Evolutionary conservation across 441 rosid genomes (phyloP).

Genomic region (Oxalis stricta): DNA sequence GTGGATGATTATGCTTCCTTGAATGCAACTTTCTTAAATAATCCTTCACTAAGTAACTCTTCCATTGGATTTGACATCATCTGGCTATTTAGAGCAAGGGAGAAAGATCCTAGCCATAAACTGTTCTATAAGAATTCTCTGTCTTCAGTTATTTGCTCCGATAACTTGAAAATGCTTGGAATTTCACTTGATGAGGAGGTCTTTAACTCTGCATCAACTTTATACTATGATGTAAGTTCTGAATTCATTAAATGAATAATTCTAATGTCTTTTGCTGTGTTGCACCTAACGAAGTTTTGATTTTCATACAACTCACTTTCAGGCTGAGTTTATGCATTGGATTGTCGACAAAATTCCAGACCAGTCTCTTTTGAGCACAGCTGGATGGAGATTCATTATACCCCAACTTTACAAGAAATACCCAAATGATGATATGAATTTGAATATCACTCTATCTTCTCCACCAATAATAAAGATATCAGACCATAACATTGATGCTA

Average conservation of each 20-base stretch:
- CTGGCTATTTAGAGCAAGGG: constrained; percentile 50
- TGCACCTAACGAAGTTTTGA: constrained; percentile 7
- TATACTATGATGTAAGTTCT: constrained; percentile 74
- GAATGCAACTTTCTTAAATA: constrained; percentile 58
- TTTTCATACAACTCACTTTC: constrained; percentile 17
- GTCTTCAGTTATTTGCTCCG: constrained; percentile 39
- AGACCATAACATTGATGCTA: constrained; percentile 48
- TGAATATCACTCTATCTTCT: constrained; percentile 64
- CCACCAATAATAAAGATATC: constrained; percentile 61
- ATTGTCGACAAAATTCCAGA: constrained; percentile 75
- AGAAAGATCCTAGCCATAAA: constrained; percentile 12
- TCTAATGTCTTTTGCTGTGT: background rate
- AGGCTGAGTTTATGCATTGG: constrained; percentile 90
- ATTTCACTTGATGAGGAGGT: constrained; percentile 80
- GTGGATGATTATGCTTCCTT: constrained; percentile 76
- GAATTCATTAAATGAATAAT: too few species aligned
- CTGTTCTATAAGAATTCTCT: constrained; percentile 14
- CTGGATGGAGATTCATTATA: constrained; percentile 73
- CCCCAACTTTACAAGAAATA: constrained; percentile 82
- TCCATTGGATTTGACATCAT: constrained; percentile 69
- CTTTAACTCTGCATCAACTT: constrained; percentile 70
- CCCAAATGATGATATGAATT: constrained; percentile 71
- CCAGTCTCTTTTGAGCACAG: constrained; percentile 76
- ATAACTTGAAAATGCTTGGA: constrained; percentile 68
- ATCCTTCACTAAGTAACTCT: constrained; percentile 49